phyloP scores from a whole-genome alignment of 2,329 filamentous ascomycete species.

The Seiridium cupressi region DNA sequence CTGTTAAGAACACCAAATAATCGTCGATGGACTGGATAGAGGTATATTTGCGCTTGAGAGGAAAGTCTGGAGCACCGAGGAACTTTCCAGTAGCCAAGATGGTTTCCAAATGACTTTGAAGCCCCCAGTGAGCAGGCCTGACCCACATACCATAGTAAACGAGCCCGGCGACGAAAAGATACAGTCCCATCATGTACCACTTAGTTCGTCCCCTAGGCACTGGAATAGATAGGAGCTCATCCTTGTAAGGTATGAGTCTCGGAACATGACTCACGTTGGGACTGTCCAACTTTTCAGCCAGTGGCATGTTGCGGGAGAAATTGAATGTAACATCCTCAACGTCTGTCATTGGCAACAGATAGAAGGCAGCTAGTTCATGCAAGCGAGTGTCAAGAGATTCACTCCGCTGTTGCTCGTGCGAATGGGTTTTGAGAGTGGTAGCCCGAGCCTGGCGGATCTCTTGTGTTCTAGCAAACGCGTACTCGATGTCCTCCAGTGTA shows the following conservation, averaged over 20 bases:
- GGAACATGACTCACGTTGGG: not conserved
- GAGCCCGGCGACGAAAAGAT: not conserved
- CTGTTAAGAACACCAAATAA: not conserved
- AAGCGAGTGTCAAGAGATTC: not conserved
- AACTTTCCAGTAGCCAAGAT: not conserved
- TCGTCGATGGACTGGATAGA: not conserved
- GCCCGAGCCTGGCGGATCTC: not conserved
- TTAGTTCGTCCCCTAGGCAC: not conserved
- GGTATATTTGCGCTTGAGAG: not conserved
- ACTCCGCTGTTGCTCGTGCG: not conserved
- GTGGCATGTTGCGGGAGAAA: not conserved
- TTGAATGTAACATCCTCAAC: not conserved
- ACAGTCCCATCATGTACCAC: not conserved
- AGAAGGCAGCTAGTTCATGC: not conserved
- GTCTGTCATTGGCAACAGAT: not conserved
- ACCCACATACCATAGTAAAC: not conserved
- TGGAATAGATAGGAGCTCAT: not conserved
- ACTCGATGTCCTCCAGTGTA: not conserved
- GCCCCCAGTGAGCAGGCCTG: not conserved
- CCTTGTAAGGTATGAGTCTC: not conserved
- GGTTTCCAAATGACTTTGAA: not conserved
- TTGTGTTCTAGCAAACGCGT: not conserved
- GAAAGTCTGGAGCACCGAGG: not conserved
- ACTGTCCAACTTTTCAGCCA: not conserved
- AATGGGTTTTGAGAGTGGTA: not conserved